These are phyloP conservation scores for Solanum chaucha DNA, from an alignment of 257 asterid species.

Conservation along the genomic window DNA sequence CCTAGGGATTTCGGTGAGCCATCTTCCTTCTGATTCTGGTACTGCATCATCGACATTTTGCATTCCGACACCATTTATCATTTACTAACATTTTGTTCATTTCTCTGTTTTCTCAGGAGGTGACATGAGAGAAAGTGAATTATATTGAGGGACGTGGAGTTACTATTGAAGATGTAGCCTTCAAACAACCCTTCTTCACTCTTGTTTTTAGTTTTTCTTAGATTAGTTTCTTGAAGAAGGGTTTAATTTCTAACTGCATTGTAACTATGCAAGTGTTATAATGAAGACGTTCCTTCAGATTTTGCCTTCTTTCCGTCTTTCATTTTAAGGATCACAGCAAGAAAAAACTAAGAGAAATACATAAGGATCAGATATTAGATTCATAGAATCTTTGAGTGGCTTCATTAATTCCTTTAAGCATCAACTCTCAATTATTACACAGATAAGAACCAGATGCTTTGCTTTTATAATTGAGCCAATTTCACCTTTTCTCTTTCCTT, in stretches of 20 bases:
- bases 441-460: slow-evolving; percentile 59
- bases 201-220: background rate
- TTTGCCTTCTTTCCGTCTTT: background rate
- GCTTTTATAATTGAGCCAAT: slow-evolving; percentile 16
- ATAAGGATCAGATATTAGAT: slow-evolving; percentile 18
- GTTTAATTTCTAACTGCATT: slow-evolving; percentile 4
- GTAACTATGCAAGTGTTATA: slow-evolving; percentile 1
- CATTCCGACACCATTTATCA: background rate
- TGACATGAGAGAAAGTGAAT: background rate
- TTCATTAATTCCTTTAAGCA: slow-evolving; percentile 21
- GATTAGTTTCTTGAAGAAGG: slow-evolving; percentile 6
- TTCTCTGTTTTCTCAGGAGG: slow-evolving; percentile 2
- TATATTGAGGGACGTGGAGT: background rate
- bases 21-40: background rate
- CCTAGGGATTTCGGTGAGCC: slow-evolving; percentile 52
- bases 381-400: slow-evolving; percentile 17
- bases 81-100: background rate
- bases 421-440: slow-evolving; percentile 22
- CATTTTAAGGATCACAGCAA: background rate
- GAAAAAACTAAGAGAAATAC: background rate
- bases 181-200: background rate
- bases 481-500: slow-evolving; percentile 11
- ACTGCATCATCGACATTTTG: background rate
- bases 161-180: background rate
- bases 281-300: slow-evolving; percentile 13